A percentile compares a stretch with the other conserved stretches of the same genome.
Conservation (phyloP, 2,329 filamentous ascomycete species). For the Cladophialophora yegresii region DNA sequence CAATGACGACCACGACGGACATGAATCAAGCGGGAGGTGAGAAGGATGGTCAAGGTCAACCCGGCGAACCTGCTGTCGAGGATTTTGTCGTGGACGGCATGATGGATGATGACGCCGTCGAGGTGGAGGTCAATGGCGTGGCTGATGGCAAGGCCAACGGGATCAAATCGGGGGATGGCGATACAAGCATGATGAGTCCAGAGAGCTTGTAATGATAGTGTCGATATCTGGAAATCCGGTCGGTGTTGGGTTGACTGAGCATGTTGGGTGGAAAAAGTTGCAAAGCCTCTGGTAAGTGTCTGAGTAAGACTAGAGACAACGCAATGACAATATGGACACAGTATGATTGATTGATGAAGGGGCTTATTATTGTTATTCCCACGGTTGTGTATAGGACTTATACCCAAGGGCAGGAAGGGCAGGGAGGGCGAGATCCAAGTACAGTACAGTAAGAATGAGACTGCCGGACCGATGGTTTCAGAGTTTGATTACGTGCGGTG, state of each 20-base stretch:
- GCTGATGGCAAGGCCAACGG: constrained; percentile 38
- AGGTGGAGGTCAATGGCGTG: constrained; percentile 25
- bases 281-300: neutral
- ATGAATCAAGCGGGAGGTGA: neutral
- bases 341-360: neutral
- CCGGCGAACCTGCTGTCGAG: constrained; percentile 34
- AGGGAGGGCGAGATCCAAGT: neutral
- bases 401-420: neutral
- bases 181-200: constrained; percentile 79
- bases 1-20: constrained; percentile 48
- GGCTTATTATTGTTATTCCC: neutral
- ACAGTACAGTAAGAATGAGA: neutral
- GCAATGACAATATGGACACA: neutral
- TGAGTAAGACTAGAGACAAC: neutral
- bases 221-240: too few relatives aligned
- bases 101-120: constrained; percentile 15
- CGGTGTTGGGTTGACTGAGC: neutral
- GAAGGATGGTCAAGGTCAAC: neutral
- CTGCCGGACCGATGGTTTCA: neutral
- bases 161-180: constrained; percentile 54
- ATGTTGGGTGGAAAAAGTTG: neutral
- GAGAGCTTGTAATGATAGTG: constrained; percentile 55
- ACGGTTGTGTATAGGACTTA: neutral
- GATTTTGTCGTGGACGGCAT: constrained; percentile 22
- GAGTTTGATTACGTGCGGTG: neutral